These are phyloP conservation scores for Triticum turgidum DNA, from an alignment of 176 grass and related monocot species.

Conservation along the genomic window DNA sequence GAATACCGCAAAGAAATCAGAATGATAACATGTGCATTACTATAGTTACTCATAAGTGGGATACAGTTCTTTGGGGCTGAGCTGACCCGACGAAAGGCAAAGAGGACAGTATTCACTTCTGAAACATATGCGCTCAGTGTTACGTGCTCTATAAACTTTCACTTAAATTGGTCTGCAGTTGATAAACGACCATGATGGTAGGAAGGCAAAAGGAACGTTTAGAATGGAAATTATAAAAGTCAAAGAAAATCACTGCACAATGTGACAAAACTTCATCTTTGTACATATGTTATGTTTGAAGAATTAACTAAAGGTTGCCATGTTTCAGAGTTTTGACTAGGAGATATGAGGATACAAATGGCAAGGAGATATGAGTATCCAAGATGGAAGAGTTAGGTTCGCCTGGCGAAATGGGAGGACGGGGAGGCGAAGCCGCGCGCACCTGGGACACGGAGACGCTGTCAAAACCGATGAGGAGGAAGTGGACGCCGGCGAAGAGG, in stretches of 20 bases:
- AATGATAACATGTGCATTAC: neutral
- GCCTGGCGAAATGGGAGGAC: neutral
- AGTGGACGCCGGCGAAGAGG: constrained; percentile 69
- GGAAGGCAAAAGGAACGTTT: neutral
- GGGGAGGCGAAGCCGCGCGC: neutral
- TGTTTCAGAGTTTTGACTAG: neutral
- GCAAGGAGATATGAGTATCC: constrained; percentile 25
- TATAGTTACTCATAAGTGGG: neutral
- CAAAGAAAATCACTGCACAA: neutral
- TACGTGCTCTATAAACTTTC: neutral
- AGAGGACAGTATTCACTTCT: neutral
- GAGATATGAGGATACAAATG: neutral
- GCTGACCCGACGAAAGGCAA: neutral
- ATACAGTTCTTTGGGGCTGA: neutral
- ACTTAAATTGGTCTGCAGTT: neutral
- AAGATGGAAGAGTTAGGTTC: neutral
- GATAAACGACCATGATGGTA: neutral
- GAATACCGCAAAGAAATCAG: neutral
- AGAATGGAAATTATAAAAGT: neutral
- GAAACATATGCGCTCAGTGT: neutral
- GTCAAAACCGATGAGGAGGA: constrained; percentile 75
- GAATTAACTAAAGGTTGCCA: neutral
- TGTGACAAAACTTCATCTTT: neutral
- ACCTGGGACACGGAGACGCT: constrained; percentile 62
- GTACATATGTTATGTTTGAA: neutral